These are phyloP conservation scores for Solanum pimpinellifolium DNA, from an alignment of 257 asterid genomes.

Conservation along the genomic window DNA sequence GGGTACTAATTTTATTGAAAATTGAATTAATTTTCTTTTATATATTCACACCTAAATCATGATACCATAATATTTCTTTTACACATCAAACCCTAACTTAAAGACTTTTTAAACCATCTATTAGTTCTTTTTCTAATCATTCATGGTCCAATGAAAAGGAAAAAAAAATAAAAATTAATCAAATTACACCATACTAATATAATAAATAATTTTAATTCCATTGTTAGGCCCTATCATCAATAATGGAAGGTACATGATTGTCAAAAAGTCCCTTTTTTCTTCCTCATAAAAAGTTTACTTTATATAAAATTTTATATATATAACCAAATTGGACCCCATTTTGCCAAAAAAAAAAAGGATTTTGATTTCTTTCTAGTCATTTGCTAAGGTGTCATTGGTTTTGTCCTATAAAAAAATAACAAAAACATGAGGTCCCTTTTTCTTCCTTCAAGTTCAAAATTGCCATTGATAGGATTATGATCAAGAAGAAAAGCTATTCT, in stretches of 20 bases:
- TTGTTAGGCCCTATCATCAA: not conserved
- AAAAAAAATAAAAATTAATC: not conserved
- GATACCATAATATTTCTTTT: constrained; percentile 8
- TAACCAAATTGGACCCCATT: not conserved
- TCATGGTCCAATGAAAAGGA: not conserved
- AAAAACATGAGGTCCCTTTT: not conserved
- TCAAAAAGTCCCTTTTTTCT: constrained; percentile 5
- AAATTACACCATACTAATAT: not conserved
- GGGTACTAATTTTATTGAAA: not conserved
- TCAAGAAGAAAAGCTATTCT: constrained; percentile 24
- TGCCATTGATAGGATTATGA: constrained; percentile 28
- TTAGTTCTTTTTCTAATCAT: not conserved
- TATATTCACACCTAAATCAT: not conserved
- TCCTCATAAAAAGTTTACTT: not conserved
- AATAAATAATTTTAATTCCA: not conserved
- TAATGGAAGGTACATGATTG: constrained; percentile 1
- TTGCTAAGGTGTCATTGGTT: not conserved
- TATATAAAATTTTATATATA: too few relatives aligned
- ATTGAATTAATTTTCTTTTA: not conserved
- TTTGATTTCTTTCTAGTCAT: not conserved
- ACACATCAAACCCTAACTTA: not conserved
- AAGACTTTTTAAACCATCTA: not conserved
- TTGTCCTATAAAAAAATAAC: not conserved
- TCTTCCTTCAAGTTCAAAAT: constrained; percentile 19
- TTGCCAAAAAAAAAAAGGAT: not conserved